These are phyloP conservation scores for Nicotiana obtusifolia DNA, from an alignment of 257 asterid genomes.

Conservation along the genomic window DNA sequence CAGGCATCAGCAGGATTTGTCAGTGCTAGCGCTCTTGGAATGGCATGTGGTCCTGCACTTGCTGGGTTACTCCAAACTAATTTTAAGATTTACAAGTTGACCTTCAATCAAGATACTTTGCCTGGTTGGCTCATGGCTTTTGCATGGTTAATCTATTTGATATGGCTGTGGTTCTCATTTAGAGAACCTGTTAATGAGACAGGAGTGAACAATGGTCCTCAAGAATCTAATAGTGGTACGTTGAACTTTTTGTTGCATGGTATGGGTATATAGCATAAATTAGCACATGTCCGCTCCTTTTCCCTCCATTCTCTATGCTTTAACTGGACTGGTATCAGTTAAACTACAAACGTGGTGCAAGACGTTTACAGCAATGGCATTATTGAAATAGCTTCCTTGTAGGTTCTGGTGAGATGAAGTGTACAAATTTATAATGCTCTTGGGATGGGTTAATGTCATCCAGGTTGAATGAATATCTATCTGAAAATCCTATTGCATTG, in stretches of 20 bases:
- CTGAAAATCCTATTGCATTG: background rate
- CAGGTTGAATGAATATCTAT: background rate
- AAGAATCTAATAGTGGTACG: conserved; percentile 54
- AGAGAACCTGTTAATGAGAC: conserved; percentile 63
- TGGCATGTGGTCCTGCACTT: conserved; percentile 99
- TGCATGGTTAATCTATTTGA: conserved; percentile 65
- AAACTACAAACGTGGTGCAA: background rate
- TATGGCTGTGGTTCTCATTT: conserved; percentile 85
- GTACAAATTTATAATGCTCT: background rate
- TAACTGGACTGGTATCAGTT: background rate
- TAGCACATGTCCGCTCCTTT: background rate
- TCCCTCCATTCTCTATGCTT: background rate
- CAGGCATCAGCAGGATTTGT: conserved; percentile 98
- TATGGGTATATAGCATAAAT: background rate
- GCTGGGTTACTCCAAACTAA: conserved; percentile 83
- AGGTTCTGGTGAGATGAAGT: background rate
- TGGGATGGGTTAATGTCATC: background rate
- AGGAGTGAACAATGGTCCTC: conserved; percentile 31
- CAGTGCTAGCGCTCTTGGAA: conserved; percentile 99
- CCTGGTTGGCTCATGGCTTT: conserved; percentile 99
- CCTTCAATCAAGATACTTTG: conserved; percentile 77
- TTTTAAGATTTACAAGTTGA: conserved; percentile 56
- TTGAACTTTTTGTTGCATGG: conserved; percentile 10
- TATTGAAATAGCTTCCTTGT: background rate
- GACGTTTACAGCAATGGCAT: background rate